A percentile compares a stretch with the other conserved stretches of the same genome.
phyloP scores from a whole-genome alignment of 2,329 filamentous ascomycete species.

The Arthrobotrys conoides region DNA sequence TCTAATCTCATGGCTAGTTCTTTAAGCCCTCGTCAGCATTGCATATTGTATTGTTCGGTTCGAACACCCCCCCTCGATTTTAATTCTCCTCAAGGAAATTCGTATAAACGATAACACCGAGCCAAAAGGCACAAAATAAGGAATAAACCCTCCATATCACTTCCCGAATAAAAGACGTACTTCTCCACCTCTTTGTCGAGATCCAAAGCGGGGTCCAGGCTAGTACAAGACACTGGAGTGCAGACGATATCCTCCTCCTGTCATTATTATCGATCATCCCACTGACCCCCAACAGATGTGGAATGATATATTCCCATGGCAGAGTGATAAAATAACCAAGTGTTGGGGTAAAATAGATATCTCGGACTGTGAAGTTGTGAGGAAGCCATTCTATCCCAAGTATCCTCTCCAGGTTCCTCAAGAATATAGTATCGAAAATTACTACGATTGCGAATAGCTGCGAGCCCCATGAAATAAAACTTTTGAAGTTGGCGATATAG shows the following conservation, averaged over 20 bases:
- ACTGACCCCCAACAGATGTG: constrained; percentile 16
- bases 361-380: constrained; percentile 1
- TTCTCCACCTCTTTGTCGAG: neutral
- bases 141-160: constrained; percentile 23
- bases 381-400: neutral
- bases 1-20: neutral
- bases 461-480: neutral
- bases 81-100: neutral
- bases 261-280: constrained; percentile 35
- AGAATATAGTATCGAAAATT: constrained; percentile 1
- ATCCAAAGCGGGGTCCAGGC: constrained; percentile 25
- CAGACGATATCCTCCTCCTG: neutral
- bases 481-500: constrained; percentile 30
- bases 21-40: neutral
- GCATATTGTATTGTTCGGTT: neutral
- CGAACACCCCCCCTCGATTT: neutral
- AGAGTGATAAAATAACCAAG: constrained; percentile 13
- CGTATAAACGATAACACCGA: neutral
- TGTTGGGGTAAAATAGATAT: constrained; percentile 30
- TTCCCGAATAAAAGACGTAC: neutral
- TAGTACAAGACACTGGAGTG: constrained; percentile 15
- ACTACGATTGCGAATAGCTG: neutral
- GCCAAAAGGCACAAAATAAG: constrained; percentile 11
- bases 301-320: constrained; percentile 42
- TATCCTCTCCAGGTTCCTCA: neutral